These are phyloP conservation scores for Oryza brachyantha DNA, from an alignment of 176 grass and related monocot species.

Conservation along the genomic window DNA sequence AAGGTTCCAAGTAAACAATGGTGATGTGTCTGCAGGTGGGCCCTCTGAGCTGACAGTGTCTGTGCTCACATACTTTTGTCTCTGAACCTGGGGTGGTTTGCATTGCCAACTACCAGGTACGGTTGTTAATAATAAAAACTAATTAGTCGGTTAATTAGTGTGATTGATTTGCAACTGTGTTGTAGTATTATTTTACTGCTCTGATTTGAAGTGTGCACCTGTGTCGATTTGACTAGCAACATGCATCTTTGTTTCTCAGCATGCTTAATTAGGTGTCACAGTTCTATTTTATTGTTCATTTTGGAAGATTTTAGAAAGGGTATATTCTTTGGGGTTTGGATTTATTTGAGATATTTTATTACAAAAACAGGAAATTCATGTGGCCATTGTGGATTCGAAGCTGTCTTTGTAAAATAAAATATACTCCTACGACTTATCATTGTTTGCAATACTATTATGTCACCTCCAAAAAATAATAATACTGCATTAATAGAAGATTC, in stretches of 20 bases:
- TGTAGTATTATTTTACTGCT: not conserved
- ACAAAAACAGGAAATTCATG: not conserved
- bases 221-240: not conserved
- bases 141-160: not conserved
- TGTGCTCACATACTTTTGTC: not conserved
- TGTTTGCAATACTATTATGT: no score
- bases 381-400: not conserved
- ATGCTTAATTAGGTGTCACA: conserved; percentile 10
- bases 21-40: conserved; percentile 12
- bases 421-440: no score
- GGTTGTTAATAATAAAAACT: not conserved
- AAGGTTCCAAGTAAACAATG: conserved; percentile 41
- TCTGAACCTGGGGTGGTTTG: not conserved
- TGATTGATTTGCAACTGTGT: not conserved
- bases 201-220: conserved; percentile 7
- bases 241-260: not conserved
- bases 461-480: not conserved
- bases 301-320: conserved; percentile 25
- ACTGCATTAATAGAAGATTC: not conserved
- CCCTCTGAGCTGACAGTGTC: not conserved
- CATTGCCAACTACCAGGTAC: not conserved
- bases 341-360: not conserved
- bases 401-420: not conserved
- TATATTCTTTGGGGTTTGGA: conserved; percentile 24
- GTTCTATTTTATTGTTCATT: conserved; percentile 28